Conservation (phyloP, 768 basidiomycete genomes). For the Gloeostereum incarnatum region DNA sequence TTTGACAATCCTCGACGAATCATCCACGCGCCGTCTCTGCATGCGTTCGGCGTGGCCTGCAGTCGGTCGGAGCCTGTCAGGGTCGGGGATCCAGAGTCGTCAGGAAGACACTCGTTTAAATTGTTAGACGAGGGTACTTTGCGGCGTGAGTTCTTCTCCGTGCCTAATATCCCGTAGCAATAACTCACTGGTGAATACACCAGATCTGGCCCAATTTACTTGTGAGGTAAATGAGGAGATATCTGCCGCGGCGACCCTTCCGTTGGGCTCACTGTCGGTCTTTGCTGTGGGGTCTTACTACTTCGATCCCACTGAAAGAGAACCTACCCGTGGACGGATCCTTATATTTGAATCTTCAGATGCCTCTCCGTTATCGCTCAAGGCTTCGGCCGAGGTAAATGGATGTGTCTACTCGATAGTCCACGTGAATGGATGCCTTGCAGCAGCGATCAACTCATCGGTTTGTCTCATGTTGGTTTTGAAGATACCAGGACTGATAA, state of each 20-base stretch:
- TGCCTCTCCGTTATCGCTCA: conserved; percentile 16
- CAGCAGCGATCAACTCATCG: conserved; percentile 68
- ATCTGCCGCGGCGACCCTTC: conserved; percentile 34
- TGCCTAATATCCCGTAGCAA: background rate
- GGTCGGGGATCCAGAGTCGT: conserved; percentile 35
- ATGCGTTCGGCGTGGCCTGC: conserved; percentile 61
- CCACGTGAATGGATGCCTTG: conserved; percentile 37
- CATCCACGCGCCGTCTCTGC: conserved; percentile 42
- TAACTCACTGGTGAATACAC: background rate
- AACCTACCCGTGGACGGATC: conserved; percentile 50
- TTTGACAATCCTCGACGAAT: conserved; percentile 64
- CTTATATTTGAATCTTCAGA: conserved; percentile 37
- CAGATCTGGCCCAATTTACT: conserved; percentile 38
- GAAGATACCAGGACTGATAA: background rate
- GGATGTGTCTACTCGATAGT: conserved; percentile 69
- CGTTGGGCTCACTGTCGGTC: conserved; percentile 22
- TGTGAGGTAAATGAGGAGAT: conserved; percentile 54
- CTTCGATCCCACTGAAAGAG: conserved; percentile 31
- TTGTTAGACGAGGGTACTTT: conserved; percentile 60
- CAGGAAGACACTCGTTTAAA: conserved; percentile 48
- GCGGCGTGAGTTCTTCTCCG: conserved; percentile 44
- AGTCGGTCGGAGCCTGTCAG: conserved; percentile 42
- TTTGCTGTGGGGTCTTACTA: conserved; percentile 43
- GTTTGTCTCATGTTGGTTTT: conserved; percentile 29
- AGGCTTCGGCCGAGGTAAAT: conserved; percentile 33